phyloP scores from a whole-genome alignment of 345 rosid species.

The Ceriops zippeliana region DNA sequence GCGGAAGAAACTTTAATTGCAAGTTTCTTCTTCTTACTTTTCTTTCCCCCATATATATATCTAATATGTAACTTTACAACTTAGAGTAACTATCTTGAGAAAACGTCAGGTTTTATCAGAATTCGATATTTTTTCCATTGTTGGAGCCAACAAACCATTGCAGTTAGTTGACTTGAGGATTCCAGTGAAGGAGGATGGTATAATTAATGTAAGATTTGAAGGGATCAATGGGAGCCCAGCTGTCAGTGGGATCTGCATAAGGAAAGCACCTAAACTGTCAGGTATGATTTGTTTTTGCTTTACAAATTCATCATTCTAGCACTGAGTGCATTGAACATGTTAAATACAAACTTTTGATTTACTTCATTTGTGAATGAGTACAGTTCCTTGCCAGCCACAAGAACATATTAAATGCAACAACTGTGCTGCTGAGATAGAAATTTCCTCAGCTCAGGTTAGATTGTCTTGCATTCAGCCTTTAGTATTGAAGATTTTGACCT shows the following conservation, averaged over 20 bases:
- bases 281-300: slow-evolving; percentile 34
- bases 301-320: slow-evolving; percentile 3
- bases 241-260: slow-evolving; percentile 75
- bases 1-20: background rate
- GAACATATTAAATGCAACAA: slow-evolving; percentile 69
- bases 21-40: background rate
- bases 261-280: slow-evolving; percentile 54
- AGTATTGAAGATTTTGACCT: slow-evolving; percentile 8
- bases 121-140: slow-evolving; percentile 76
- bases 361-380: slow-evolving; percentile 21
- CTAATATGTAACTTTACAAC: background rate
- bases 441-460: slow-evolving; percentile 68
- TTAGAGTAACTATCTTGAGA: slow-evolving; percentile 9
- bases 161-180: slow-evolving; percentile 67
- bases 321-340: background rate
- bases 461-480: slow-evolving; percentile 12
- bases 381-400: slow-evolving; percentile 45
- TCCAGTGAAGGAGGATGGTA: slow-evolving; percentile 60
- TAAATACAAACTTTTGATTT: slow-evolving; percentile 9
- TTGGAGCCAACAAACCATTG: slow-evolving; percentile 80
- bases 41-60: background rate
- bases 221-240: slow-evolving; percentile 74
- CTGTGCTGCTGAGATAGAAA: slow-evolving; percentile 66
- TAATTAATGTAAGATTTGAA: slow-evolving; percentile 58
- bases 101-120: slow-evolving; percentile 71